Base-by-base conservation (phyloP, 257 asterid species). In the Scutellaria minor region DNA sequence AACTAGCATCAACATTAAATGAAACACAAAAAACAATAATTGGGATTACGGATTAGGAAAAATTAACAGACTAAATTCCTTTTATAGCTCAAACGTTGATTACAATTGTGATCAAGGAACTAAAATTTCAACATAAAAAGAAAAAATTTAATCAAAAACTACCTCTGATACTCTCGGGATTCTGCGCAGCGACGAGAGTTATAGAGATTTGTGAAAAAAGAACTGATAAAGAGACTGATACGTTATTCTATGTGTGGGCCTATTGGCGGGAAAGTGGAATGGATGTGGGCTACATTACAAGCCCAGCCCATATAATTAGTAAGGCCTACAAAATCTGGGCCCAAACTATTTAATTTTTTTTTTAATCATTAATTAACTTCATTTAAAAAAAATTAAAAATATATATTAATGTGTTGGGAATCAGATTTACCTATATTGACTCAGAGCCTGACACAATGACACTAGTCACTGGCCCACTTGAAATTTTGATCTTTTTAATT, bases 211-310 rank as follows among this genome's bases (percentile, higher is more conserved):
- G 62, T 41, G 45, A n/a, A 64, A 66, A 56, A 35, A 27, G 65
- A 73, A 39, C 42, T 37, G 37, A 31, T 31, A 31, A 31, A 31
- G 37, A 31, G 37, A 56, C 22, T 27, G 64, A 46, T 46, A 47
- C 37, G 18, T 51, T 18, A 57, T 15, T 24, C 11, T 9, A 14
- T 51, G 9, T 60, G 39, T 81, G 85, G 85, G 85, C 85, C 78
- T 52, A n/a, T 70, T 74, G 77, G 82, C 82, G 78, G 82, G 82
- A 81, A 81, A 73, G 41, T 35, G 9, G 31, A 78, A 50, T 45
- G 6, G 41, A 11, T 1, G 13, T 74, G 73, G 78, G 70, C 76
- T 66, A 5, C 7, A 14, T 10, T 0, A 3, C 1, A 70, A 72
- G 74, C 75, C 81, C 71, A 50, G 11, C 35, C 54, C 59, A 73